Conservation (phyloP, 345 rosid genomes). For the Citrus maxima region DNA sequence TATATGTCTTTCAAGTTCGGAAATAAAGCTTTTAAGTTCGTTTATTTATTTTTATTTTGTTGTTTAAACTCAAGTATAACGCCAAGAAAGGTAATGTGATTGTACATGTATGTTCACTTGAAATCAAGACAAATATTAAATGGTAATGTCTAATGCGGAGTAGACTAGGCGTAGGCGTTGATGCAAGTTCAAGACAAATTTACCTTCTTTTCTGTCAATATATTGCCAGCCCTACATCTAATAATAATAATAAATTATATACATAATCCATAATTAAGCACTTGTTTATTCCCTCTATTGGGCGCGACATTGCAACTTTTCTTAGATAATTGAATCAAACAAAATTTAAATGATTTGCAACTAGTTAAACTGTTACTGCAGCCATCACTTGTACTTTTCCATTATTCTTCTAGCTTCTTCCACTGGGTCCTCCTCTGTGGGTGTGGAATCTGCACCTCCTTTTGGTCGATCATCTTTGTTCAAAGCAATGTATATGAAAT, state of each 20-base stretch:
- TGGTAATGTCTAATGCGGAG: neutral
- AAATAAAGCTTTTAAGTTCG: no score
- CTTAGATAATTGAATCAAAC: neutral
- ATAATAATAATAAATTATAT: neutral
- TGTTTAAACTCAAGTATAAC: no score
- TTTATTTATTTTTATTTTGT: no score
- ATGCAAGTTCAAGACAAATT: neutral
- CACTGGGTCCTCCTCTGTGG: slow-evolving; percentile 41
- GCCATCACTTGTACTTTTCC: slow-evolving; percentile 78
- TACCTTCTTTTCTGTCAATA: neutral
- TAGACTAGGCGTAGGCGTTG: no score
- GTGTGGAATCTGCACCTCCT: slow-evolving; percentile 38
- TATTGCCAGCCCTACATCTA: neutral
- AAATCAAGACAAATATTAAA: neutral
- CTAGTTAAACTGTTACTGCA: neutral
- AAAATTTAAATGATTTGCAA: neutral
- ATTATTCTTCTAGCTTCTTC: slow-evolving; percentile 92
- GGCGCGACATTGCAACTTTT: neutral
- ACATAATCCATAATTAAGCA: neutral
- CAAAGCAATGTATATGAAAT: slow-evolving; percentile 75
- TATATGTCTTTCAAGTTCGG: no score
- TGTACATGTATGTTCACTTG: neutral
- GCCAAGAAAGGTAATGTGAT: neutral
- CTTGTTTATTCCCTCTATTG: neutral
- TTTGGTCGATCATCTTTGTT: slow-evolving; percentile 71